Conservation (phyloP, 208 protist genomes). For the Wallacemonas sp. region DNA sequence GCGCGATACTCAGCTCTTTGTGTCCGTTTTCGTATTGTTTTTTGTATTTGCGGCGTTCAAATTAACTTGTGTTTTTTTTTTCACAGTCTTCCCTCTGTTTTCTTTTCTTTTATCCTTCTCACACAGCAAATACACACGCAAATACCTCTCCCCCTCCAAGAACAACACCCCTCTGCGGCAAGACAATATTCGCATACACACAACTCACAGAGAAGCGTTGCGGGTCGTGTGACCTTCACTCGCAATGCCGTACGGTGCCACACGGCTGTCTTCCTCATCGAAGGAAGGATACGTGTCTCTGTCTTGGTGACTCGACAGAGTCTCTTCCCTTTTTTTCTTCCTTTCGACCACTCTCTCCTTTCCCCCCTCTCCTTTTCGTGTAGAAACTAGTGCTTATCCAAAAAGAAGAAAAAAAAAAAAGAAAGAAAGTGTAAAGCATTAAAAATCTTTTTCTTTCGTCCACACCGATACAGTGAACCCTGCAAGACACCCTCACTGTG, state of each 20-base stretch:
- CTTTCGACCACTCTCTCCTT: constrained; percentile 5
- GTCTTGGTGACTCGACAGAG: too few species aligned
- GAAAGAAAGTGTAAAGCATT: background rate
- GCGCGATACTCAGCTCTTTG: too few species aligned
- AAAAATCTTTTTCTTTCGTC: background rate
- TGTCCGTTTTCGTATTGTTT: constrained; percentile 2
- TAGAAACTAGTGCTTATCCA: too few species aligned
- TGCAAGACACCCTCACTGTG: background rate
- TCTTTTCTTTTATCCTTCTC: constrained; percentile 19
- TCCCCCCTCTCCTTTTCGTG: constrained; percentile 12
- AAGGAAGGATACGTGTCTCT: too few species aligned
- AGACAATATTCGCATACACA: too few species aligned
- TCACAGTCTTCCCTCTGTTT: constrained; percentile 14
- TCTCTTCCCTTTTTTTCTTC: constrained; percentile 20
- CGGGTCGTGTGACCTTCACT: too few species aligned
- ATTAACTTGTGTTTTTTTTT: constrained; percentile 5
- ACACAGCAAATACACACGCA: too few species aligned
- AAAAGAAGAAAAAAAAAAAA: constrained; percentile 23
- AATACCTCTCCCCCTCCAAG: too few species aligned
- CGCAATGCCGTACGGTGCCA: too few species aligned
- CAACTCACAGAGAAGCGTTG: too few species aligned
- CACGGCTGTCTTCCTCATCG: too few species aligned
- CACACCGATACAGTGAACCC: background rate
- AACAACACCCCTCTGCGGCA: too few species aligned
- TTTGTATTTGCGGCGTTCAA: background rate